Percentiles rank a stretch among this genome's conserved stretches.
Conservation (phyloP, 305 asterid genomes). For the Plantago coronopus region DNA sequence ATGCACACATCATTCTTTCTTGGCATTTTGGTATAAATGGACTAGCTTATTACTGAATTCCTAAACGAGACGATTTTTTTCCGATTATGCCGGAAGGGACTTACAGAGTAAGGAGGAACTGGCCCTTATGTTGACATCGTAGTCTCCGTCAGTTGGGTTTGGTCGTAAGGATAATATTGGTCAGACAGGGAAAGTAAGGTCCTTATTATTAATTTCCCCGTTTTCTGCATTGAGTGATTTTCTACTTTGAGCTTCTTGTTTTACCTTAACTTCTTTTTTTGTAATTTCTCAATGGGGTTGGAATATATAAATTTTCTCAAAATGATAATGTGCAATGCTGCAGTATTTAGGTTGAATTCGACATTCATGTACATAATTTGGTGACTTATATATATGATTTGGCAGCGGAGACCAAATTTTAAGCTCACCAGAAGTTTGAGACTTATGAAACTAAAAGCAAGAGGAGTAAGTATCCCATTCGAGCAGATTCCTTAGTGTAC, state of each 20-base stretch:
- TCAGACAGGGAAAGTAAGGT: not conserved
- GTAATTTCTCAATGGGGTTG: not conserved
- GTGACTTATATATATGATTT: not conserved
- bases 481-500: no score
- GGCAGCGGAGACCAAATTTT: not conserved
- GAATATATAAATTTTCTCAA: conserved; percentile 5
- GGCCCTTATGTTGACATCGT: not conserved
- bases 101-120: conserved; percentile 4
- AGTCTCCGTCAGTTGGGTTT: conserved; percentile 8
- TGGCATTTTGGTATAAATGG: not conserved
- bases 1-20: conserved; percentile 12
- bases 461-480: no score
- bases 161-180: conserved; percentile 12
- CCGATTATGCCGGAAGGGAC: conserved; percentile 9
- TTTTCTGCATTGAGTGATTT: not conserved
- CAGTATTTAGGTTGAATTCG: not conserved
- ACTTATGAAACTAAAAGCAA: not conserved
- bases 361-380: not conserved
- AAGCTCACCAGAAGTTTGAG: conserved; percentile 9
- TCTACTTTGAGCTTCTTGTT: not conserved
- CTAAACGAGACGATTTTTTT: conserved; percentile 4
- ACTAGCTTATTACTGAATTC: conserved; percentile 5
- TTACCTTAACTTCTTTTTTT: no score
- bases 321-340: not conserved
- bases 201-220: conserved; percentile 3